These are phyloP conservation scores for Phialophora tarda DNA, from an alignment of 2,329 filamentous ascomycete genomes.

Conservation along the genomic window DNA sequence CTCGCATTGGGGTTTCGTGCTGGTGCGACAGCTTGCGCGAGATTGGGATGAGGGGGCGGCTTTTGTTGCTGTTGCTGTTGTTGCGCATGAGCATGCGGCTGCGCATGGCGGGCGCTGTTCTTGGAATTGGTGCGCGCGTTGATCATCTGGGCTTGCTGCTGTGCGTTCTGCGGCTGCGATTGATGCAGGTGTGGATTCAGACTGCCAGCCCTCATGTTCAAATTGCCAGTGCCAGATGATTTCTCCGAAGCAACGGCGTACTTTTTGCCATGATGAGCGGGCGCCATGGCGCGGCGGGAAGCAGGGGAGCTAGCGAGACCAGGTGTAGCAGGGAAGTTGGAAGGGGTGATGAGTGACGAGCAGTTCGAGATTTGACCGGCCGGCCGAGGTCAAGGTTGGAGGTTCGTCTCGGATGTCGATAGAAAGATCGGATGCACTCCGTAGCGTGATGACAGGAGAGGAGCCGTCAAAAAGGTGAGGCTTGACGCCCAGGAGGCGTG, in stretches of 20 bases:
- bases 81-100: slow-evolving; percentile 15
- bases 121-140: slow-evolving; percentile 14
- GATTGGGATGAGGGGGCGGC: slow-evolving; percentile 18
- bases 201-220: slow-evolving; percentile 15
- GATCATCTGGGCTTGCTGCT: slow-evolving; percentile 13
- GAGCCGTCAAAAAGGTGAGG: slow-evolving; percentile 5
- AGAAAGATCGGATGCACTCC: slow-evolving; percentile 20
- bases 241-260: slow-evolving; percentile 35
- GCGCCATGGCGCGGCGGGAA: slow-evolving; percentile 31
- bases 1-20: slow-evolving; percentile 15
- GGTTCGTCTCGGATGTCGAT: slow-evolving; percentile 24
- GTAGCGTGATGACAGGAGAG: slow-evolving; percentile 14
- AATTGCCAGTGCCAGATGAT: slow-evolving; percentile 23
- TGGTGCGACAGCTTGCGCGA: slow-evolving; percentile 17
- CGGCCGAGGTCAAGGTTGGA: slow-evolving; percentile 18
- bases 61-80: slow-evolving; percentile 6
- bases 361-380: slow-evolving; percentile 21
- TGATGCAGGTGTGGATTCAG: slow-evolving; percentile 17
- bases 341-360: slow-evolving; percentile 22
- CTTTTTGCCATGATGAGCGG: slow-evolving; percentile 28
- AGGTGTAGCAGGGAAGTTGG: slow-evolving; percentile 28
- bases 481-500: slow-evolving; percentile 17
- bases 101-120: slow-evolving; percentile 20
- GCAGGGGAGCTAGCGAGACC: slow-evolving; percentile 20
- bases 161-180: slow-evolving; percentile 9